Conservation (phyloP, 768 basidiomycete genomes). For the Boletus subcaerulescens region DNA sequence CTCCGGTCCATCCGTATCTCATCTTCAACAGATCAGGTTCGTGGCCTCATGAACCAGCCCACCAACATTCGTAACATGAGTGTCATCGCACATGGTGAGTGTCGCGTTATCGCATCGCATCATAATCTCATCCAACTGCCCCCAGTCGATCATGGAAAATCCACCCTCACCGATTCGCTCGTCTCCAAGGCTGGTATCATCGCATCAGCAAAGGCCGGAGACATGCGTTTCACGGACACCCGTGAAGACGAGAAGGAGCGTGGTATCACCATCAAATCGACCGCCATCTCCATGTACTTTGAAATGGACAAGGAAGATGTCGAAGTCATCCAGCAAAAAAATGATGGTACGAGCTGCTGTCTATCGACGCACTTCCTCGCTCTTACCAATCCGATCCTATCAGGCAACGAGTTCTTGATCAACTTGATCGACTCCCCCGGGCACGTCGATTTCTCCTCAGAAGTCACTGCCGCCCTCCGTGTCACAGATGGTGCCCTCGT, state of each 20-base stretch:
- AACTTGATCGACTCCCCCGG: constrained; percentile 99
- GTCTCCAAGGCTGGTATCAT: constrained; percentile 99
- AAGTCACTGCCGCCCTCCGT: constrained; percentile 99
- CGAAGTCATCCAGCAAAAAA: constrained; percentile 87
- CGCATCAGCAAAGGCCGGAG: constrained; percentile 90
- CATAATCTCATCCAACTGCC: constrained; percentile 18
- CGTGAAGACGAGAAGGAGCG: constrained; percentile 98
- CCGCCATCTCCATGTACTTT: constrained; percentile 99
- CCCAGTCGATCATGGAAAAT: constrained; percentile 99
- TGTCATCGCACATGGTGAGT: constrained; percentile 86
- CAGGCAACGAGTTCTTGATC: constrained; percentile 96
- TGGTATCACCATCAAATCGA: constrained; percentile 99
- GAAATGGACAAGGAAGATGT: constrained; percentile 90
- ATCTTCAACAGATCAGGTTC: constrained; percentile 68
- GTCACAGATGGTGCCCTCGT: constrained; percentile 99
- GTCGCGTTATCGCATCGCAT: constrained; percentile 7
- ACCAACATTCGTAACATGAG: constrained; percentile 96
- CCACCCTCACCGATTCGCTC: constrained; percentile 96
- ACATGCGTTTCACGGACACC: constrained; percentile 96
- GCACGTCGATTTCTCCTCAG: constrained; percentile 99
- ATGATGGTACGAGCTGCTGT: constrained; percentile 56
- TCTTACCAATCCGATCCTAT: constrained; percentile 4
- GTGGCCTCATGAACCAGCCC: constrained; percentile 82
- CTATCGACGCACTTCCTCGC: not conserved
- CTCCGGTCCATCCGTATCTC: not conserved